phyloP scores from a whole-genome alignment of 2,329 filamentous ascomycete species.

The Leptographium galeiforme region DNA sequence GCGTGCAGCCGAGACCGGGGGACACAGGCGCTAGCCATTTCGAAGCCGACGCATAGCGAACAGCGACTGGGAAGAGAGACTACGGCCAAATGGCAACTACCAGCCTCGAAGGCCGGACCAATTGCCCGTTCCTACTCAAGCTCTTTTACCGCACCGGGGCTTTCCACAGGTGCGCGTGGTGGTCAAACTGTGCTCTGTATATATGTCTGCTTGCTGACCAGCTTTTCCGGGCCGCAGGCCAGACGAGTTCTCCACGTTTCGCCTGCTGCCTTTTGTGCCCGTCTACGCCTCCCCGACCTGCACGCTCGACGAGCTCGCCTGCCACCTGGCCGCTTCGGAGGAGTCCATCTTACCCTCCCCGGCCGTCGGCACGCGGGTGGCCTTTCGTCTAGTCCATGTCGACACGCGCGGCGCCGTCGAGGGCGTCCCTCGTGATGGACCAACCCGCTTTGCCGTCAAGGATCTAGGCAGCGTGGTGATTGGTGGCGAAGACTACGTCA shows the following conservation, averaged over 20 bases:
- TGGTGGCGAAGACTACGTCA: constrained; percentile 23
- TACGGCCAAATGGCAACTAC: constrained; percentile 2
- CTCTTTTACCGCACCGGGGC: constrained; percentile 67
- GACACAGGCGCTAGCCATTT: neutral
- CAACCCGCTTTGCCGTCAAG: constrained; percentile 55
- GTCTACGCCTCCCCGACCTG: constrained; percentile 81
- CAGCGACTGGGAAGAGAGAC: neutral
- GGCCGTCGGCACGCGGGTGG: constrained; percentile 69
- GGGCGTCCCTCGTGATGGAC: constrained; percentile 12
- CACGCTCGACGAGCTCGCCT: constrained; percentile 67
- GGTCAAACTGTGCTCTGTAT: neutral
- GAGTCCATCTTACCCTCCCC: constrained; percentile 53
- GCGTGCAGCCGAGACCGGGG: neutral
- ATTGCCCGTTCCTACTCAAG: constrained; percentile 62
- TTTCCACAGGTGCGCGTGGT: constrained; percentile 50
- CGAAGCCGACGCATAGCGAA: neutral
- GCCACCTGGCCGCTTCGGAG: constrained; percentile 54
- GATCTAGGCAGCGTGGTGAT: constrained; percentile 76
- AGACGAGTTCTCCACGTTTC: constrained; percentile 52
- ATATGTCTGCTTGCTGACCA: neutral
- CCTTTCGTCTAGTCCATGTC: constrained; percentile 75
- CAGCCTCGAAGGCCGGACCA: constrained; percentile 33
- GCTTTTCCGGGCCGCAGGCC: constrained; percentile 30
- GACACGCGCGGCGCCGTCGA: constrained; percentile 37
- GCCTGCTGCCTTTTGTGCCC: constrained; percentile 54